Percentiles rank a stretch among this genome's conserved stretches.
phyloP scores from a whole-genome alignment of 495 filamentous ascomycete genomes.

The Penicillium turbatum region DNA sequence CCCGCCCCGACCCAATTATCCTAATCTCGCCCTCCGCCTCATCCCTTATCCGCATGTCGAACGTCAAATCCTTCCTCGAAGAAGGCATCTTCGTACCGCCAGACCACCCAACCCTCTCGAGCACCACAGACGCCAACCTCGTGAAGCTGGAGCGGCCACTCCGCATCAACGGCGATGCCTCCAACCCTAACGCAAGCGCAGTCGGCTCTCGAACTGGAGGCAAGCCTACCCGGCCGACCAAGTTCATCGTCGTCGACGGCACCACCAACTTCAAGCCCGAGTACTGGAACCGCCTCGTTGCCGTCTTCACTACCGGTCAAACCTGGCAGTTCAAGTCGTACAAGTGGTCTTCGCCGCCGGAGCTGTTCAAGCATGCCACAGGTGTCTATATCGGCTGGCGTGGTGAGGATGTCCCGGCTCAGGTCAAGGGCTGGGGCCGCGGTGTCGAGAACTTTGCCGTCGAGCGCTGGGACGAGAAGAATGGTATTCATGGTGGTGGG shows the following conservation, averaged over 20 bases:
- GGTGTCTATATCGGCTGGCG: constrained; percentile 91
- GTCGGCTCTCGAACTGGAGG: constrained; percentile 20
- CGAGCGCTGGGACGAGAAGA: constrained; percentile 70
- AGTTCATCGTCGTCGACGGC: constrained; percentile 88
- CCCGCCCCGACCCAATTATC: constrained; percentile 89
- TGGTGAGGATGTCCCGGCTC: constrained; percentile 72
- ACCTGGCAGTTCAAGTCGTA: constrained; percentile 98
- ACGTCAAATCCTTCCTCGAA: constrained; percentile 94
- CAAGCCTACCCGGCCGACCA: constrained; percentile 64
- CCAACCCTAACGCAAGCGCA: constrained; percentile 25
- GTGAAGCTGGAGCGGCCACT: constrained; percentile 77
- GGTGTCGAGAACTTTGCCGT: constrained; percentile 69
- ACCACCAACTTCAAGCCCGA: constrained; percentile 94
- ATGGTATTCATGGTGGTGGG: constrained; percentile 50
- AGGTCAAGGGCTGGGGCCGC: constrained; percentile 78
- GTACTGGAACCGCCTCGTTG: constrained; percentile 94
- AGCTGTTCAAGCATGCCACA: constrained; percentile 81
- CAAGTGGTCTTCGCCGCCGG: constrained; percentile 85
- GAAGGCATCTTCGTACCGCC: constrained; percentile 75
- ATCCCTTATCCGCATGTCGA: constrained; percentile 93
- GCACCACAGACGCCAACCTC: constrained; percentile 63
- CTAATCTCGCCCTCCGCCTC: constrained; percentile 97
- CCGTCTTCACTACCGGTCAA: constrained; percentile 96
- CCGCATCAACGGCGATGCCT: constrained; percentile 54
- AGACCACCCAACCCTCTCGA: constrained; percentile 57